Conservation (phyloP, 78 protist genomes). For the Dictyostelium brefeldianum region DNA sequence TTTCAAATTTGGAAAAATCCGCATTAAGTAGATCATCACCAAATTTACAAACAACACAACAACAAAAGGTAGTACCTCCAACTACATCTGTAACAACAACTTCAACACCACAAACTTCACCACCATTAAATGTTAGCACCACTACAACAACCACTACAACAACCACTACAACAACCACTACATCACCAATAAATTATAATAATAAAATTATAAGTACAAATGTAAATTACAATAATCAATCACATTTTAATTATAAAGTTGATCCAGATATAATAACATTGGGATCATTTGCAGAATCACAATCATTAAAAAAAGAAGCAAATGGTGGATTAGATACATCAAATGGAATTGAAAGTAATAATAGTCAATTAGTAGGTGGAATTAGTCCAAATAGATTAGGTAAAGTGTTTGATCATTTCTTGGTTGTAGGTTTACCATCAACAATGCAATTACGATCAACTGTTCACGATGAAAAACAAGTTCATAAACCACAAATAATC, state of each 20-base stretch:
- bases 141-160: background rate
- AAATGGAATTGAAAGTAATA: background rate
- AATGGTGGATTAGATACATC: background rate
- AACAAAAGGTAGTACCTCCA: background rate
- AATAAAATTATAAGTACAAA: background rate
- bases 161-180: background rate
- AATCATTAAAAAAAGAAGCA: background rate
- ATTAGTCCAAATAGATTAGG: slow-evolving; percentile 34
- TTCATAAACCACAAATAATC: slow-evolving; percentile 53
- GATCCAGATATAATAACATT: slow-evolving; percentile 18
- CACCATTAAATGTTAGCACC: background rate
- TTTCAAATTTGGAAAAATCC: slow-evolving; percentile 9
- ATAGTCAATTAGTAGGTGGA: slow-evolving; percentile 70
- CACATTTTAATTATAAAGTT: background rate
- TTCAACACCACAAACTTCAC: slow-evolving; percentile 19
- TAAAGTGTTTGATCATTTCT: slow-evolving; percentile 57
- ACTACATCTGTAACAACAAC: background rate
- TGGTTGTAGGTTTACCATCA: slow-evolving; percentile 66
- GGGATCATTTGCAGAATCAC: slow-evolving; percentile 13
- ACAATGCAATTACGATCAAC: slow-evolving; percentile 14
- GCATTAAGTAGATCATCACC: slow-evolving; percentile 40
- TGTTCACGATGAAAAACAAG: slow-evolving; percentile 52
- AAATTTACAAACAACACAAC: background rate
- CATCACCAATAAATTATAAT: background rate
- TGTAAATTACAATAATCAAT: background rate